Evolutionary conservation across 345 rosid genomes (phyloP).

Genomic region (Aurinia saxatilis): DNA sequence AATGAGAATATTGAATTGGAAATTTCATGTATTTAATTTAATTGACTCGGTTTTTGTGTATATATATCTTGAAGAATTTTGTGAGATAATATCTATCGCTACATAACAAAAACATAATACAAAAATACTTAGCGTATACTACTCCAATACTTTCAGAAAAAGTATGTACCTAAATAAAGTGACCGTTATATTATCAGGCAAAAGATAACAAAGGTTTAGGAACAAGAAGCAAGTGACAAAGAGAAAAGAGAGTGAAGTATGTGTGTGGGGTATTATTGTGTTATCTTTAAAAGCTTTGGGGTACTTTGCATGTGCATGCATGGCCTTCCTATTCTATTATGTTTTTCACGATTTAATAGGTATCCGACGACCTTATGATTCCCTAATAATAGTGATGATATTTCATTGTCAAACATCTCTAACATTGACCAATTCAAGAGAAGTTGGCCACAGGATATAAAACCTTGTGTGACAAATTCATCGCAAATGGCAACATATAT

Average conservation of each 20-base stretch:
- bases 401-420: background rate
- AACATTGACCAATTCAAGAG: background rate
- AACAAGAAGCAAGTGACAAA: conserved; percentile 29
- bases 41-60: background rate
- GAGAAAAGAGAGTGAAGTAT: conserved; percentile 7
- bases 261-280: conserved; percentile 12
- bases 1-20: no score
- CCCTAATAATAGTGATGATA: background rate
- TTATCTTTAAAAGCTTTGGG: background rate
- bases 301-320: conserved; percentile 28
- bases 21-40: background rate
- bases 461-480: background rate
- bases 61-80: background rate
- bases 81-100: background rate
- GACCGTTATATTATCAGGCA: conserved; percentile 6
- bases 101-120: background rate
- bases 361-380: conserved; percentile 10
- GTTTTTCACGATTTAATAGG: conserved; percentile 3
- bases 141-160: background rate
- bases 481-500: background rate
- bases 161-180: background rate
- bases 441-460: background rate
- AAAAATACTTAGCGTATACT: background rate
- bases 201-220: conserved; percentile 24
- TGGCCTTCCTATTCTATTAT: conserved; percentile 5